Evolutionary conservation across 768 basidiomycete genomes (phyloP).

Genomic region (Lactarius quietus): DNA sequence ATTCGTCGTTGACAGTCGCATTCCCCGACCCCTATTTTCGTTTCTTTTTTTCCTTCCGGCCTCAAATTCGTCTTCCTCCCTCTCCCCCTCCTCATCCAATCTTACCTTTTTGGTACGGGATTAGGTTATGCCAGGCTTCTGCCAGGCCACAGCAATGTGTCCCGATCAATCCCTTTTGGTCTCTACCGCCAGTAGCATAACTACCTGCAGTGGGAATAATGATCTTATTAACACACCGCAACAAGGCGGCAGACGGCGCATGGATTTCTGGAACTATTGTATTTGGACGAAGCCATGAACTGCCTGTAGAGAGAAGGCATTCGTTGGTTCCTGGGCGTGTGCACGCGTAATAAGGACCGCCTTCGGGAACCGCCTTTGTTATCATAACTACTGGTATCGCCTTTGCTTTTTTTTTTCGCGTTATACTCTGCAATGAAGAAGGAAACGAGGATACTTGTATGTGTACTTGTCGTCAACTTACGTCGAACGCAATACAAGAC

Average conservation of each 20-base stretch:
- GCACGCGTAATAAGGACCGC: background rate
- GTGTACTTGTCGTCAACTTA: background rate
- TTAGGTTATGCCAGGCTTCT: slow-evolving; percentile 5
- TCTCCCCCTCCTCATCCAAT: background rate
- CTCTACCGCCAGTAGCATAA: background rate
- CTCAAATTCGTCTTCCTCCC: background rate
- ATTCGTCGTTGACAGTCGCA: slow-evolving; percentile 1
- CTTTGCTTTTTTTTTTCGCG: background rate
- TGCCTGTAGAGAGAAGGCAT: background rate
- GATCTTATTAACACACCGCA: slow-evolving; percentile 3
- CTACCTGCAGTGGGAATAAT: background rate
- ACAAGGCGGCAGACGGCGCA: slow-evolving; percentile 2
- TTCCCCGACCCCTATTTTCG: background rate
- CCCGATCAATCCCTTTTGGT: slow-evolving; percentile 8
- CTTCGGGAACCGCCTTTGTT: background rate
- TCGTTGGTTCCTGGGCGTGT: background rate
- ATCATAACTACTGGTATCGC: background rate
- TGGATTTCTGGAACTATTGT: background rate
- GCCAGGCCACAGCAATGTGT: background rate
- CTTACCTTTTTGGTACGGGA: background rate
- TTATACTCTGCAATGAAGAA: background rate
- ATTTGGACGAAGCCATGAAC: background rate
- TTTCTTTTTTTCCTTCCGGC: background rate
- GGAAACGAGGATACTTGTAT: slow-evolving; percentile 7
- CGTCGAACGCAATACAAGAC: slow-evolving; percentile 13